phyloP scores from a whole-genome alignment of 2,329 filamentous ascomycete species.

The Phaeosphaeria sp. region DNA sequence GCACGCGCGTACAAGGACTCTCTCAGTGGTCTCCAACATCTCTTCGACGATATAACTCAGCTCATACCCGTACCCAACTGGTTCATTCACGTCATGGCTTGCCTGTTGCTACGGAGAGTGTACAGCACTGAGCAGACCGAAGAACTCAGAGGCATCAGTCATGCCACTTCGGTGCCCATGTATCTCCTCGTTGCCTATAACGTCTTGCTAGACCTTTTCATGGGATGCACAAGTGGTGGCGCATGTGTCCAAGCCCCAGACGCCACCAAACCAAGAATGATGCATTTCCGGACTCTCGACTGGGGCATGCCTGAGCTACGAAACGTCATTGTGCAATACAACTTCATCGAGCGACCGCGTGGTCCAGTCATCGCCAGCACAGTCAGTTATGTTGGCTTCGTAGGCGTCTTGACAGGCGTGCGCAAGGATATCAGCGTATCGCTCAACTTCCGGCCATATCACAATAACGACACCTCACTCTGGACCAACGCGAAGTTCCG shows the following conservation, averaged over 20 bases:
- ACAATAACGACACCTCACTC: constrained; percentile 37
- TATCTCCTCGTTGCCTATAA: constrained; percentile 69
- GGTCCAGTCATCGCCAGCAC: constrained; percentile 54
- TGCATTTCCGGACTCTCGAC: constrained; percentile 63
- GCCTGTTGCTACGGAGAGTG: constrained; percentile 58
- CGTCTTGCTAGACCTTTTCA: constrained; percentile 66
- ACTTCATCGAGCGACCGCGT: constrained; percentile 43
- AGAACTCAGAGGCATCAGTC: constrained; percentile 66
- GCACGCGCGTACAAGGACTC: constrained; percentile 54
- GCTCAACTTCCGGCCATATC: constrained; percentile 59
- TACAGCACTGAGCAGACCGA: constrained; percentile 63
- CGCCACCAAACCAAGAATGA: constrained; percentile 45
- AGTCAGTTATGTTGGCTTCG: constrained; percentile 60
- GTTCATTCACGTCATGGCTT: constrained; percentile 46
- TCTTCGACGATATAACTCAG: constrained; percentile 61
- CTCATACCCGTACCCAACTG: constrained; percentile 13
- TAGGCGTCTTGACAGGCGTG: constrained; percentile 60
- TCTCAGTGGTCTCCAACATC: constrained; percentile 51
- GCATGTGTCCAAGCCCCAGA: constrained; percentile 35
- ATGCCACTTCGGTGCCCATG: constrained; percentile 59
- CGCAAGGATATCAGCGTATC: constrained; percentile 55
- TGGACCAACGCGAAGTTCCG: constrained; percentile 43
- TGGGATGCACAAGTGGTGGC: constrained; percentile 70
- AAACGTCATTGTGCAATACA: constrained; percentile 49
- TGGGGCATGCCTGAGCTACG: constrained; percentile 56